Evolutionary conservation across 768 basidiomycete species (phyloP).

Genomic region (Rhizopogon vulgaris): DNA sequence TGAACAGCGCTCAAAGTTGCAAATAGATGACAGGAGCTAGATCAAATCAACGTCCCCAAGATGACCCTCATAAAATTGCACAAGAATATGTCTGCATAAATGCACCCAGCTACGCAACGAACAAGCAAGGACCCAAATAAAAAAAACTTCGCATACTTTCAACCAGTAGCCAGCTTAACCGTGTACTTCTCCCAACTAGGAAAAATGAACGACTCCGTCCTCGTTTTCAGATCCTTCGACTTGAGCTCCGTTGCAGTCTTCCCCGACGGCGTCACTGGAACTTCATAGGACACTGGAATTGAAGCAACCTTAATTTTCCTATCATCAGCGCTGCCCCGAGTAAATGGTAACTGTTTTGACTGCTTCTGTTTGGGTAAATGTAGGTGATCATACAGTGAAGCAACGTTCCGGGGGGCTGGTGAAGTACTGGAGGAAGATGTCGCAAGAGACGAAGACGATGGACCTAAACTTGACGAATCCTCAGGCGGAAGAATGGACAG

Average conservation of each 20-base stretch:
- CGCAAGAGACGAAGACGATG: slow-evolving; percentile 15
- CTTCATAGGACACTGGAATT: slow-evolving; percentile 38
- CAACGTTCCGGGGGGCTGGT: slow-evolving; percentile 3
- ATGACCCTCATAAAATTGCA: background rate
- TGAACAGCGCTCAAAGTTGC: background rate
- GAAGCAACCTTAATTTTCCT: slow-evolving; percentile 47
- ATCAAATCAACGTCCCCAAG: background rate
- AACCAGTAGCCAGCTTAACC: slow-evolving; percentile 34
- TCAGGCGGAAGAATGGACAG: slow-evolving; percentile 28
- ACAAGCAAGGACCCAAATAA: background rate
- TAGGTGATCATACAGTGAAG: slow-evolving; percentile 20
- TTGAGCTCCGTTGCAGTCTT: slow-evolving; percentile 17
- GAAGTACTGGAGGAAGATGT: slow-evolving; percentile 25
- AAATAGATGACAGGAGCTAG: background rate
- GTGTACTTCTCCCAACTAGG: slow-evolving; percentile 66
- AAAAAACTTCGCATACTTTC: background rate
- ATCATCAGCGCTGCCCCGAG: slow-evolving; percentile 43
- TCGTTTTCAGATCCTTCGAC: slow-evolving; percentile 24
- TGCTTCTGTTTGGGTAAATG: slow-evolving; percentile 36
- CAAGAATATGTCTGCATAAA: background rate
- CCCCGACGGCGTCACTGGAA: slow-evolving; percentile 17
- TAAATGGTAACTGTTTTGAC: slow-evolving; percentile 47
- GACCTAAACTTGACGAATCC: slow-evolving; percentile 4
- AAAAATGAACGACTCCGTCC: slow-evolving; percentile 43
- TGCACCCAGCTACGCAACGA: background rate